Percentiles rank a stretch among this genome's conserved stretches.
phyloP scores from a whole-genome alignment of 768 basidiomycete species.

The Gloeostereum incarnatum region DNA sequence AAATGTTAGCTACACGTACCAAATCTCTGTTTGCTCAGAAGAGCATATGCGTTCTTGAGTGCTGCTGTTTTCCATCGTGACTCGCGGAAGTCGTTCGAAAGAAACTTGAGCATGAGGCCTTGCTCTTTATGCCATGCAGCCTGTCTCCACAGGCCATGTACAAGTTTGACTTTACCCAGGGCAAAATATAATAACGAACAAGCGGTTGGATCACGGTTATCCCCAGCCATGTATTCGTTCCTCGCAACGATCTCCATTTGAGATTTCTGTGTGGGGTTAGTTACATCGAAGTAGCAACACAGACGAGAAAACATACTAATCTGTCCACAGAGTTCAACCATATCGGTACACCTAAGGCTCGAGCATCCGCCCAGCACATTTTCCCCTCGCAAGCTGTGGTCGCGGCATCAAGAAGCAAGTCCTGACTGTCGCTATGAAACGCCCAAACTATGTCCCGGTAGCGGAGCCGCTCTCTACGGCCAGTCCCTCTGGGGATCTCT shows the following conservation, averaged over 20 bases:
- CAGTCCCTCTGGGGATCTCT: conserved; percentile 33
- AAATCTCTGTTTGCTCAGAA: conserved; percentile 85
- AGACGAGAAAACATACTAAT: conserved; percentile 43
- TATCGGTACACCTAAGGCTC: conserved; percentile 75
- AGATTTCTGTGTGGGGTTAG: conserved; percentile 37
- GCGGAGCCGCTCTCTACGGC: conserved; percentile 67
- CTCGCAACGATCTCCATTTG: conserved; percentile 86
- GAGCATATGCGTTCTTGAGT: conserved; percentile 90
- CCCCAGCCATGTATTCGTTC: conserved; percentile 86
- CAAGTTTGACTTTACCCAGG: conserved; percentile 82
- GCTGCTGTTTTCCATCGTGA: conserved; percentile 89
- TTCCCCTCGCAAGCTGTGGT: conserved; percentile 69
- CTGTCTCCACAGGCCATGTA: conserved; percentile 94
- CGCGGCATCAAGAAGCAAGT: conserved; percentile 65
- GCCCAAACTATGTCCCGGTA: conserved; percentile 98
- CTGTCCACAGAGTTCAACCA: conserved; percentile 80
- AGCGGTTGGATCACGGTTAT: conserved; percentile 77
- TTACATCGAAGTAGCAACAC: conserved; percentile 1
- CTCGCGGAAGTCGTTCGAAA: conserved; percentile 81
- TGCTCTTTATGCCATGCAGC: conserved; percentile 93
- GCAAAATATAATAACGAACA: conserved; percentile 96
- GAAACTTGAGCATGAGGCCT: conserved; percentile 79
- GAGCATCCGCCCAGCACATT: conserved; percentile 86
- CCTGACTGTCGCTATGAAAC: conserved; percentile 91
- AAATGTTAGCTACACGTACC: conserved; percentile 39